Evolutionary conservation across 768 basidiomycete genomes (phyloP).

Genomic region (Pisolithus marmoratus): DNA sequence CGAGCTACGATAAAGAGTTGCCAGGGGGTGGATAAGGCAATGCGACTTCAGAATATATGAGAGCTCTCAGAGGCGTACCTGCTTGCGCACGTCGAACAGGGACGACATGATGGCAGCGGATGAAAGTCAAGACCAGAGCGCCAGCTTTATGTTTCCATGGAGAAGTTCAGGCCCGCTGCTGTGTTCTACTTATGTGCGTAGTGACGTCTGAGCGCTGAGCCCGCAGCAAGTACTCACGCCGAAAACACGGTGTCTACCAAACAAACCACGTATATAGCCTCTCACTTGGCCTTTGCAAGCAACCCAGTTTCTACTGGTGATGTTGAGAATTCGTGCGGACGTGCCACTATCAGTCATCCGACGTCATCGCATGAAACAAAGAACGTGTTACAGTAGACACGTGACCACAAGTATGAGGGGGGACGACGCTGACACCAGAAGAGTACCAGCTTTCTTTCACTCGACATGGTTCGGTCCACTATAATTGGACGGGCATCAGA

Average conservation of each 20-base stretch:
- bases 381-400: not conserved
- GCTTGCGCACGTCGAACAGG: conserved; percentile 65
- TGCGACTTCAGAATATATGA: conserved; percentile 2
- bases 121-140: not conserved
- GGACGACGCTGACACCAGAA: no score
- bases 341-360: no score
- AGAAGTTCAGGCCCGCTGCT: no score
- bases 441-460: not conserved
- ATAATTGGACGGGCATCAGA: conserved; percentile 81
- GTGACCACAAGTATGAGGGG: not conserved
- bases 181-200: not conserved
- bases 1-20: conserved; percentile 49
- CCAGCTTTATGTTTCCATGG: not conserved
- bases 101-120: conserved; percentile 26
- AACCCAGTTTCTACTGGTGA: no score
- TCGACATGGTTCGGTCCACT: conserved; percentile 78
- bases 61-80: conserved; percentile 37
- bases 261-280: no score
- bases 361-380: no score
- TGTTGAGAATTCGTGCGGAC: no score
- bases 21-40: conserved; percentile 4
- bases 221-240: not conserved
- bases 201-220: not conserved
- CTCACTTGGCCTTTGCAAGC: no score
- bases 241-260: not conserved